Evolutionary conservation across 805 yeast genomes (phyloP), one percentile per base, ranked within the genome.

Genomic region (Kodamaea leandrae): DNA sequence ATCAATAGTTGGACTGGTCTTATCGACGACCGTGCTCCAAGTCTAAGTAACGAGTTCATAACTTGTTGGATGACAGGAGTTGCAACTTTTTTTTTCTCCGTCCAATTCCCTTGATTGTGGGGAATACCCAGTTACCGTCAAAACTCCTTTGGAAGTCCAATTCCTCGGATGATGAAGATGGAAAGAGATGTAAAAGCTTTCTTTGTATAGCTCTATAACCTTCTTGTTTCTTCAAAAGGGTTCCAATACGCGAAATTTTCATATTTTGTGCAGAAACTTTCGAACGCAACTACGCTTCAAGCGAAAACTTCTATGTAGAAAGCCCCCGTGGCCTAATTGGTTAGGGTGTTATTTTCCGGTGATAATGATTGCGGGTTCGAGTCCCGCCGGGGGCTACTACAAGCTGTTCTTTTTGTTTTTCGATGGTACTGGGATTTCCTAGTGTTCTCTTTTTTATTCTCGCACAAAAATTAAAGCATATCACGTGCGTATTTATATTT

Each of bases 311-410:
- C 3, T 19, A 7, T 14, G 36, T 30, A 16, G 32, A 32, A 37
- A 32, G 81, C 80, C 78, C 81, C 71, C 69, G 81, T 78, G 82
- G 83, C 82, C 82, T 77, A 78, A 77, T 67, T 76, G 83, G 83
- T 78, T 76, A 78, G 76, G 82, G 82, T 78, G 76, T 77, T 71
- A 76, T 75, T 75, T 69, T 78, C 83, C 83, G 83, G 83, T 66
- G 77, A 72, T 71, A 67, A 72, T 68, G 83, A 78, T 78, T 77
- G 83, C 80, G 83, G 81, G 83, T 78, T 78, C 83, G 83, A 78
- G 80, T 78, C 83, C 83, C 82, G 81, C 82, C 80, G 70, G 72
- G 82, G 79, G 78, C 69, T 72, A 34, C 35, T 26, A 36, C 29
- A 13, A 16, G 7, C 25, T 15, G 8, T 24, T 23, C 17, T 15